A percentile compares a stretch with the other conserved stretches of the same genome.
These are phyloP conservation scores for Quercus mongolica DNA, from an alignment of 306 rosid genomes.

Conservation along the genomic window DNA sequence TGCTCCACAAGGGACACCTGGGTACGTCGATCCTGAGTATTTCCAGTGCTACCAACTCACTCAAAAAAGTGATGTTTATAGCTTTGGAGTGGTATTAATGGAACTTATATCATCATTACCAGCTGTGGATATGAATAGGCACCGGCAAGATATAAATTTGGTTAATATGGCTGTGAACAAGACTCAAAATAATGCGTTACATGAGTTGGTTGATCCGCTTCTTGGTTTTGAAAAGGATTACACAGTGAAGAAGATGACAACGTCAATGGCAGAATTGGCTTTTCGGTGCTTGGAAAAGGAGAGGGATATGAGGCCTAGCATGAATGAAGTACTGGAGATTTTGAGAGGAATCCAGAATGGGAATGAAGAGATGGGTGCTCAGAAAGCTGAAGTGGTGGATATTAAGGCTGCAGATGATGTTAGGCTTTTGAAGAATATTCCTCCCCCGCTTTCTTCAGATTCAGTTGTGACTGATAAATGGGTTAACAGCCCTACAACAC, in stretches of 20 bases:
- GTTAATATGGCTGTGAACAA: slow-evolving; percentile 67
- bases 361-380: slow-evolving; percentile 19
- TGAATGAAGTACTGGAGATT: slow-evolving; percentile 63
- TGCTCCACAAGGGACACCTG: slow-evolving; percentile 98
- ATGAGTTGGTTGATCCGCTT: slow-evolving; percentile 69
- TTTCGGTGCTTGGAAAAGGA: slow-evolving; percentile 84
- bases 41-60: slow-evolving; percentile 76
- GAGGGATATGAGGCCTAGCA: slow-evolving; percentile 77
- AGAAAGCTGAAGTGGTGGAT: slow-evolving; percentile 40
- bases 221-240: slow-evolving; percentile 56
- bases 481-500: slow-evolving; percentile 55
- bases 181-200: slow-evolving; percentile 48
- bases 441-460: slow-evolving; percentile 58
- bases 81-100: slow-evolving; percentile 80
- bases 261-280: slow-evolving; percentile 72
- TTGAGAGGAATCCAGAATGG: slow-evolving; percentile 52
- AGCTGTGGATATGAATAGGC: slow-evolving; percentile 85
- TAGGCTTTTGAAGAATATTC: slow-evolving; percentile 44
- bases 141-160: slow-evolving; percentile 61
- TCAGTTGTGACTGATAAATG: slow-evolving; percentile 49
- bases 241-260: slow-evolving; percentile 37
- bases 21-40: slow-evolving; percentile 95
- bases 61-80: slow-evolving; percentile 80
- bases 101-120: slow-evolving; percentile 79
- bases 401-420: slow-evolving; percentile 45